Conservation (phyloP, 2,329 filamentous ascomycete genomes). For the Botryotinia calthae region DNA sequence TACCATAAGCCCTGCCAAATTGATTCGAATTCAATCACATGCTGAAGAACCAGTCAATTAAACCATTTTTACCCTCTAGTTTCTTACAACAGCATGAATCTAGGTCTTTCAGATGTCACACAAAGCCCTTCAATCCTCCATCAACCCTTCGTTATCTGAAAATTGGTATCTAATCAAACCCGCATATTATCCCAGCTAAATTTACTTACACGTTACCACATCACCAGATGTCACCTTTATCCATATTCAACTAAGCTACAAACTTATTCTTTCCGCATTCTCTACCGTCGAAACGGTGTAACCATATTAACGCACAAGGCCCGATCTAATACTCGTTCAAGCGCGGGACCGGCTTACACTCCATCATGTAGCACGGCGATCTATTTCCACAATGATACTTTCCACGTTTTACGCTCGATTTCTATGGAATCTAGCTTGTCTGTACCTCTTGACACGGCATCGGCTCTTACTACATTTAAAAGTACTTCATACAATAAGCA, state of each 20-base stretch:
- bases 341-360: constrained; percentile 9
- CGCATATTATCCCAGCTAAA: background rate
- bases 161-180: background rate
- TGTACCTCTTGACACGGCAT: background rate
- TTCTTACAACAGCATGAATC: background rate
- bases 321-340: background rate
- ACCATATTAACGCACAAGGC: background rate
- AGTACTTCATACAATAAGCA: background rate
- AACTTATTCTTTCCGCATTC: background rate
- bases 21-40: background rate
- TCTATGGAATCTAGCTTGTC: background rate
- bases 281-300: background rate
- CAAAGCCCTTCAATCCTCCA: background rate
- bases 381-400: background rate
- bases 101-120: background rate
- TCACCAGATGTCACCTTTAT: background rate
- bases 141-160: background rate
- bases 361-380: constrained; percentile 9
- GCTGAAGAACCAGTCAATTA: background rate
- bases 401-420: constrained; percentile 21
- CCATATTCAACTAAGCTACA: background rate
- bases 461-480: background rate
- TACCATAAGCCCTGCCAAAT: background rate
- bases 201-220: background rate
- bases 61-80: background rate